These are phyloP conservation scores for Scheffersomyces stambukii DNA, from an alignment of 1,139 yeast genomes.

Conservation along the genomic window DNA sequence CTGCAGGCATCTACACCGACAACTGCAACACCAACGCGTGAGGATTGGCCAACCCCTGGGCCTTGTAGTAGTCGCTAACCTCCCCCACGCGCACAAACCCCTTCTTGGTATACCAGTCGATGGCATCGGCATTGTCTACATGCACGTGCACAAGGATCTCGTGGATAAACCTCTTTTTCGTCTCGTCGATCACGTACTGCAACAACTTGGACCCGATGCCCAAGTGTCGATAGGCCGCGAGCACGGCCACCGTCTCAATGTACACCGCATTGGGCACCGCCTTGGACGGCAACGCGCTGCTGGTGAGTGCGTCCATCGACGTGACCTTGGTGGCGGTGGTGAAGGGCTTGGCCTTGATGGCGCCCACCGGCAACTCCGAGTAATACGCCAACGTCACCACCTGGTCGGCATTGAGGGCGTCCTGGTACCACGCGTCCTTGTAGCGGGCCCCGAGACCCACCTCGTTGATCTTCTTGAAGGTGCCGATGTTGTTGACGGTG, in stretches of 20 bases:
- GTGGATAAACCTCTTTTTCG: constrained; percentile 50
- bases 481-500: constrained; percentile 52
- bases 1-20: constrained; percentile 15
- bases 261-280: constrained; percentile 53
- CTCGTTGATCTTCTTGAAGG: constrained; percentile 46
- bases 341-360: constrained; percentile 50
- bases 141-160: constrained; percentile 61
- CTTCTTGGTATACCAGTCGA: constrained; percentile 52
- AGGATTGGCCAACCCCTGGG: constrained; percentile 41
- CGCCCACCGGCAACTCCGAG: constrained; percentile 71
- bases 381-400: constrained; percentile 47
- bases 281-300: constrained; percentile 21
- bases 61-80: constrained; percentile 48
- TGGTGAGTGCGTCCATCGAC: constrained; percentile 17
- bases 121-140: constrained; percentile 37
- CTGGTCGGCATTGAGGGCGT: constrained; percentile 27
- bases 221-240: constrained; percentile 52
- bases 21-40: constrained; percentile 40
- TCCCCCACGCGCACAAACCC: constrained; percentile 49
- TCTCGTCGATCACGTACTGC: constrained; percentile 49
- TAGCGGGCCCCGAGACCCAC: constrained; percentile 39
- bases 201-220: constrained; percentile 64
- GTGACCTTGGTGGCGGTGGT: constrained; percentile 21
- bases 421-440: constrained; percentile 43
- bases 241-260: constrained; percentile 64